Percentiles rank a stretch among this genome's conserved stretches.
Conservation (phyloP, 176 grass and related monocot genomes). For the Oryza punctata region DNA sequence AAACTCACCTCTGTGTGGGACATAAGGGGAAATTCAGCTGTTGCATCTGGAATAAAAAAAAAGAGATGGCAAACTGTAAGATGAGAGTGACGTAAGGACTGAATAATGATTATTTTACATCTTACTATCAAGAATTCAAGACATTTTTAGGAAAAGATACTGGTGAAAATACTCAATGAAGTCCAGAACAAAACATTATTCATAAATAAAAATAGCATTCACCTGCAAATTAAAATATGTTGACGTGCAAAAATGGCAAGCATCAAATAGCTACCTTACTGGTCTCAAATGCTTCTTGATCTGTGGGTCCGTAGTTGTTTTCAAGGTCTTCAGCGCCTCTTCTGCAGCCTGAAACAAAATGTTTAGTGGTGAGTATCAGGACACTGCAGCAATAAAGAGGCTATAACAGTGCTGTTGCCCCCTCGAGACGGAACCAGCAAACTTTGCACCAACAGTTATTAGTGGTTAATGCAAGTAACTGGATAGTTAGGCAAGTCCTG, state of each 20-base stretch:
- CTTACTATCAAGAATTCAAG: background rate
- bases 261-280: conserved; percentile 46
- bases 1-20: conserved; percentile 22
- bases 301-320: conserved; percentile 54
- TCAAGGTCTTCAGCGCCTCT: conserved; percentile 55
- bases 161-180: conserved; percentile 5
- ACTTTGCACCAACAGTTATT: background rate
- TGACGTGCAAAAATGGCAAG: background rate
- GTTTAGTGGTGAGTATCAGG: conserved; percentile 1
- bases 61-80: background rate
- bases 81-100: background rate
- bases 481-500: too few species aligned
- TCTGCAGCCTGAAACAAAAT: conserved; percentile 54
- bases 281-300: conserved; percentile 56
- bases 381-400: background rate
- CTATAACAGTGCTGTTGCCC: background rate
- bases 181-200: background rate
- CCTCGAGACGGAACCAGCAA: background rate
- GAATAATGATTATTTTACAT: background rate
- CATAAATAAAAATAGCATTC: background rate
- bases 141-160: background rate
- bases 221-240: background rate
- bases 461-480: background rate
- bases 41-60: conserved; percentile 49
- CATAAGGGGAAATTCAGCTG: conserved; percentile 19